Evolutionary conservation across 2,329 filamentous ascomycete genomes (phyloP), one percentile per base, ranked within the genome.

Genomic region (Tolypocladium ophioglossoides): DNA sequence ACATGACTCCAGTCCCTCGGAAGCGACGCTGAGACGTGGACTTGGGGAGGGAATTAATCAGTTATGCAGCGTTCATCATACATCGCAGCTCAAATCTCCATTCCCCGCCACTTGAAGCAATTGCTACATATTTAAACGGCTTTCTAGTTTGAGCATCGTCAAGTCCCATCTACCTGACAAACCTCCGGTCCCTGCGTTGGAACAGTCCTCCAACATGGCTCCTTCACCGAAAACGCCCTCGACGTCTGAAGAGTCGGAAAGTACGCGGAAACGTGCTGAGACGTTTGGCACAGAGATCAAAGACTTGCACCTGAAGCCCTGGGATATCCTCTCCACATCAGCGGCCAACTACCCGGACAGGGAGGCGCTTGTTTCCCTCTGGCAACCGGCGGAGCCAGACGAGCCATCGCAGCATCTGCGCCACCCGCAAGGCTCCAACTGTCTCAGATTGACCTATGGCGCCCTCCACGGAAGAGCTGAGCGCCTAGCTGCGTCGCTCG

Each of bases 311-410:
- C 57, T 64, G 8, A 61, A 52, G 4, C 59, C 72, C 14, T 72
- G 70, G 70, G 63, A 70, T 50, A 51, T 72, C 20, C 64, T 70
- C 32, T 41, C 60, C 11, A 35, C 55, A 1, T 64, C 69, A 7
- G 64, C 66, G 12, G 53, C 53, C 18, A 52, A 49, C 4, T 62
- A 63, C 24, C 69, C 70, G 1, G 60, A 67, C 7, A 57, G 61
- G 53, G 69, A 71, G 38, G 70, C 70, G 18, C 53, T 72, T 38
- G 67, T 72, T 14, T 71, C 67, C 34, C 57, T 69, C 35, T 70
- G 68, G 69, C 67, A 70, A 30, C 56, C 61, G 20, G 46, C 56
- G 53, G 39, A 51, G n/a, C 5, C 11, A 16, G 32, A 6, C 30
- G 37, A 34, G 35, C 32, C 39, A 14, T 16, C 32, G 18, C 37